A percentile compares a stretch with the other conserved stretches of the same genome.
These are phyloP conservation scores for Cercospora zeae-maydis DNA, from an alignment of 2,329 filamentous ascomycete genomes.

Conservation along the genomic window DNA sequence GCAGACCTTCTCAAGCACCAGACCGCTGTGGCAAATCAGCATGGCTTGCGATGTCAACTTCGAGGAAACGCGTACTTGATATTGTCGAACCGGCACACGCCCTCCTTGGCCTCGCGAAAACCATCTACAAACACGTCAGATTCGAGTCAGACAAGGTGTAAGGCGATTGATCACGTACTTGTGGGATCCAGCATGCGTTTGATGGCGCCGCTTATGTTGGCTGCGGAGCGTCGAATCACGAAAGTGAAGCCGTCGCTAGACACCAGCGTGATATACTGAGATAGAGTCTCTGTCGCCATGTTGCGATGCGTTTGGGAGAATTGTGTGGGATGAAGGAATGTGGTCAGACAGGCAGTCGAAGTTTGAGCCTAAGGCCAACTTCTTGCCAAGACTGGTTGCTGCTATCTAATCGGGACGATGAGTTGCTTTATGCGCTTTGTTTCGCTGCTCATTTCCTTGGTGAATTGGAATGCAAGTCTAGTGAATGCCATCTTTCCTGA, in stretches of 20 bases:
- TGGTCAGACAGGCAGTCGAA: not conserved
- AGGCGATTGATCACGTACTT: conserved; percentile 46
- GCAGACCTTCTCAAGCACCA: conserved; percentile 74
- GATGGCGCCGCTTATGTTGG: conserved; percentile 67
- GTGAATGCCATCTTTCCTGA: no score
- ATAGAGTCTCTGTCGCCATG: conserved; percentile 28
- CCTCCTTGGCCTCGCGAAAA: conserved; percentile 63
- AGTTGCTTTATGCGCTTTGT: no score
- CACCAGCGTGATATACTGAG: conserved; percentile 73
- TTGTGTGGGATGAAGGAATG: not conserved
- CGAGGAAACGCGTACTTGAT: conserved; percentile 59
- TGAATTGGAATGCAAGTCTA: no score
- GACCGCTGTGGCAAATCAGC: conserved; percentile 50
- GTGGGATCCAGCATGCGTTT: conserved; percentile 70
- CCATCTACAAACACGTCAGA: conserved; percentile 46
- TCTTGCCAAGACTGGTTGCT: not conserved
- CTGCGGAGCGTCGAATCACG: conserved; percentile 67
- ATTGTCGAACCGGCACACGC: conserved; percentile 65
- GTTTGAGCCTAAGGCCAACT: not conserved
- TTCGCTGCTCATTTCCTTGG: no score
- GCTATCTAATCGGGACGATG: not conserved
- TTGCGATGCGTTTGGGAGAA: not conserved
- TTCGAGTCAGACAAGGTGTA: not conserved
- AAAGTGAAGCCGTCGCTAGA: conserved; percentile 75
- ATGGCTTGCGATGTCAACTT: not conserved